These are phyloP conservation scores for Neoboletus brunneissimus DNA, from an alignment of 768 basidiomycete species.

Conservation along the genomic window DNA sequence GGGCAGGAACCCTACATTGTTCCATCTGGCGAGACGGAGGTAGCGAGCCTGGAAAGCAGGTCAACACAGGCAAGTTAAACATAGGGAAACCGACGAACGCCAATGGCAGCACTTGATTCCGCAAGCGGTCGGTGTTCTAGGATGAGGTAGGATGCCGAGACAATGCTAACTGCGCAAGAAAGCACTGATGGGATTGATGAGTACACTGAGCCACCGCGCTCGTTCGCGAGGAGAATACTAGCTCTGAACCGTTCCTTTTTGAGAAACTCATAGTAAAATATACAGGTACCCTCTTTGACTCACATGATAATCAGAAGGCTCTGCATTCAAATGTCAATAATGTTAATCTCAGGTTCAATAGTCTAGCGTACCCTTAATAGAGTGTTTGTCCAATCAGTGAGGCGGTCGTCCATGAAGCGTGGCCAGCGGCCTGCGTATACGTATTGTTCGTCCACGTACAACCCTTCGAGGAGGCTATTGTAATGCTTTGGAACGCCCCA, in stretches of 20 bases:
- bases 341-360: background rate
- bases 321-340: constrained; percentile 16
- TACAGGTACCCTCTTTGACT: constrained; percentile 8
- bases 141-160: constrained; percentile 28
- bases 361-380: constrained; percentile 37
- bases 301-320: constrained; percentile 28
- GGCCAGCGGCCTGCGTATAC: constrained; percentile 58
- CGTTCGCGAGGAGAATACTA: constrained; percentile 36
- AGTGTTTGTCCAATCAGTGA: constrained; percentile 50
- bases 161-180: constrained; percentile 25
- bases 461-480: constrained; percentile 38
- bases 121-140: constrained; percentile 24
- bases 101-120: constrained; percentile 36
- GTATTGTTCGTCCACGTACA: constrained; percentile 55
- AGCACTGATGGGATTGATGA: constrained; percentile 21
- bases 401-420: constrained; percentile 40
- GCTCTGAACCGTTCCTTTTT: constrained; percentile 35
- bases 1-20: constrained; percentile 44
- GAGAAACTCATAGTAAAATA: constrained; percentile 16
- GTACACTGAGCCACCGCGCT: constrained; percentile 24
- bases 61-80: constrained; percentile 1
- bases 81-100: constrained; percentile 34
- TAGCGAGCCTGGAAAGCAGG: constrained; percentile 29
- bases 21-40: constrained; percentile 35
- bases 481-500: constrained; percentile 49